These are phyloP conservation scores for Rhodotorula taiwanensis DNA, from an alignment of 768 basidiomycete species.

Conservation along the genomic window DNA sequence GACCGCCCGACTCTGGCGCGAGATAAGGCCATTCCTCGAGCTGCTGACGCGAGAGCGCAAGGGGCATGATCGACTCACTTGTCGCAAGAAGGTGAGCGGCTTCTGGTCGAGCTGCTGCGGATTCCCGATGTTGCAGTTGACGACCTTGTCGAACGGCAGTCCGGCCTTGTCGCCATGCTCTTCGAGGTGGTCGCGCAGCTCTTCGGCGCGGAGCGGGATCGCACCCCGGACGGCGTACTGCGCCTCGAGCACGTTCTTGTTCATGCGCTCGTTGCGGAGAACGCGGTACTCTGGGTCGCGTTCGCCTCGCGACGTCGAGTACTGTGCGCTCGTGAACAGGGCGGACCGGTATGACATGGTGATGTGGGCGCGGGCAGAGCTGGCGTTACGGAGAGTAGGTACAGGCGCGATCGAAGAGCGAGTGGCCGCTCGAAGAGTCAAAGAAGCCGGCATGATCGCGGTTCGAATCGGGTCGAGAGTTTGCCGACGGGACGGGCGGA, in stretches of 20 bases:
- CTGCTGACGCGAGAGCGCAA: constrained; percentile 20
- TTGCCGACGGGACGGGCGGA: no score
- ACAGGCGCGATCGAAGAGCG: no score
- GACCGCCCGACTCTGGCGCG: neutral
- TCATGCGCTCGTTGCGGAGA: constrained; percentile 50
- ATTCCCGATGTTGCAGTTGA: constrained; percentile 95
- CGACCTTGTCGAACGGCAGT: constrained; percentile 80
- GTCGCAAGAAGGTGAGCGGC: constrained; percentile 83
- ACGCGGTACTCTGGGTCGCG: constrained; percentile 21
- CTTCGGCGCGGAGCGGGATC: constrained; percentile 88
- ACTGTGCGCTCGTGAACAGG: constrained; percentile 10
- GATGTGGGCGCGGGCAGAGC: no score
- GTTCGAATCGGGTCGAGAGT: no score
- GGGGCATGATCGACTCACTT: constrained; percentile 53
- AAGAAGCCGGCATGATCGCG: no score
- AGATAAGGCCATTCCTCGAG: no score
- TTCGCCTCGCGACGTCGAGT: constrained; percentile 1
- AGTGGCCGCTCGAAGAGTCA: neutral
- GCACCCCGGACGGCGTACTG: constrained; percentile 97
- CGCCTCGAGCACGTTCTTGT: constrained; percentile 75
- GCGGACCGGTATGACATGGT: constrained; percentile 13
- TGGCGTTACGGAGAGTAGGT: no score
- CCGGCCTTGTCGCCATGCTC: constrained; percentile 45
- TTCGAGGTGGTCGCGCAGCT: constrained; percentile 62
- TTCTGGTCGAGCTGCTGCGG: constrained; percentile 94